Conservation (phyloP, 257 asterid species). For the Solanum ossicruentum region DNA sequence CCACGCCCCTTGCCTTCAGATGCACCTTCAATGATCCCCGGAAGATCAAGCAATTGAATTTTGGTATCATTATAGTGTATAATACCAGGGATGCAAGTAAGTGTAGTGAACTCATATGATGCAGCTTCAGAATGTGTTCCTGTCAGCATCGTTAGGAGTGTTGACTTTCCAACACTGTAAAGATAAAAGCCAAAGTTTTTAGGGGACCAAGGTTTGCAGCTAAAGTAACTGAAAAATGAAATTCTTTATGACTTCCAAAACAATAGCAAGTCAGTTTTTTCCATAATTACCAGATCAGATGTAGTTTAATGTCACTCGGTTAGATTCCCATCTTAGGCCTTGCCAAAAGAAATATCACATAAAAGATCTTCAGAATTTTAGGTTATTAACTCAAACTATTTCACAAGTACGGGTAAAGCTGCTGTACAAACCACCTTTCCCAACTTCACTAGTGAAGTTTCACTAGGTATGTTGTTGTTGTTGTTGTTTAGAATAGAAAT, state of each 20-base stretch:
- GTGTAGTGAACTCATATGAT: constrained; percentile 94
- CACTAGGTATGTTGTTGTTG: not conserved
- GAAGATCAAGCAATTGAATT: constrained; percentile 97
- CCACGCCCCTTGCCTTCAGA: constrained; percentile 99
- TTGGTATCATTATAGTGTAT: constrained; percentile 93
- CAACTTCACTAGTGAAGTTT: not conserved
- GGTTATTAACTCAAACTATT: not conserved
- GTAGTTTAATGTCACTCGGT: not conserved
- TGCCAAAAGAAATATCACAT: not conserved
- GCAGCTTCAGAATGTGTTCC: constrained; percentile 99
- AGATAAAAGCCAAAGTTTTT: not conserved
- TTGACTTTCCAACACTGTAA: constrained; percentile 89
- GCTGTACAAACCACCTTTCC: not conserved
- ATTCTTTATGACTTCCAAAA: not conserved
- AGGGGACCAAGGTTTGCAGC: not conserved
- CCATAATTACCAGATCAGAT: not conserved
- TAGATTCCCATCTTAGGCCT: not conserved
- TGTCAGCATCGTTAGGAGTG: constrained; percentile 87
- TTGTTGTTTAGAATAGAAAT: not conserved
- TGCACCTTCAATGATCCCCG: constrained; percentile 98
- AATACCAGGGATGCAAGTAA: constrained; percentile 96
- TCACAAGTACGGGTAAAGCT: not conserved
- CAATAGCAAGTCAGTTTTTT: not conserved
- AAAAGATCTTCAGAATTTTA: not conserved
- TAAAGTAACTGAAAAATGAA: not conserved